Percentiles rank a stretch among this genome's conserved stretches.
Conservation (phyloP, 257 asterid species). For the Solanum rostratum region DNA sequence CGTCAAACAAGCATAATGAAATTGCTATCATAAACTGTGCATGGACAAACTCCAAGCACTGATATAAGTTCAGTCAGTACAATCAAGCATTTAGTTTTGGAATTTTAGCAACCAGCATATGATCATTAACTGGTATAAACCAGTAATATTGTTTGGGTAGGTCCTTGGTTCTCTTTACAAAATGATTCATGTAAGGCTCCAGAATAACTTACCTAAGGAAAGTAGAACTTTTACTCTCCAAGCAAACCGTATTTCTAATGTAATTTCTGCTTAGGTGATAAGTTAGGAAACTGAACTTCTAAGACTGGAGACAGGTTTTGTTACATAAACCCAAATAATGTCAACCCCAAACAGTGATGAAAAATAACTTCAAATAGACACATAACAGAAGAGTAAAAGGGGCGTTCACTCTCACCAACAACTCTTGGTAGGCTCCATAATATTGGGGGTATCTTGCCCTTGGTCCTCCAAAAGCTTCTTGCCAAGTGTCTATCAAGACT, state of each 20-base stretch:
- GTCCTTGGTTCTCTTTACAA: background rate
- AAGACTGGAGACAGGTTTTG: background rate
- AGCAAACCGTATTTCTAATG: background rate
- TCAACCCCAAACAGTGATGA: background rate
- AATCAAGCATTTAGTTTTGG: background rate
- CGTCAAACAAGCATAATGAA: background rate
- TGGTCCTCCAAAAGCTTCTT: constrained; percentile 16
- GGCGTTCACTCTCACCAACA: background rate
- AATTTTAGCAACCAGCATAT: background rate
- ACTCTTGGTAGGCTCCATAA: constrained; percentile 8
- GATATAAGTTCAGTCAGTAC: background rate
- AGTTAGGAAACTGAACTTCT: background rate
- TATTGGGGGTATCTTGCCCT: constrained; percentile 13
- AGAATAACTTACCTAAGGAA: background rate
- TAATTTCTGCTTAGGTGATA: background rate
- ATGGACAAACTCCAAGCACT: background rate
- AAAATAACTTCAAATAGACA: background rate
- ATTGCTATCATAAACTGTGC: background rate
- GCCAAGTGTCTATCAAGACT: constrained; percentile 7
- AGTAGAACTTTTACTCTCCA: background rate
- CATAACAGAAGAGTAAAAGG: background rate
- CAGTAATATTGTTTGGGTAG: background rate
- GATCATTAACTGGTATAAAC: background rate
- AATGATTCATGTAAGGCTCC: background rate
- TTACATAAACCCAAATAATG: background rate